phyloP scores from a whole-genome alignment of 2,329 filamentous ascomycete genomes.

The Aspergillus sp. region DNA sequence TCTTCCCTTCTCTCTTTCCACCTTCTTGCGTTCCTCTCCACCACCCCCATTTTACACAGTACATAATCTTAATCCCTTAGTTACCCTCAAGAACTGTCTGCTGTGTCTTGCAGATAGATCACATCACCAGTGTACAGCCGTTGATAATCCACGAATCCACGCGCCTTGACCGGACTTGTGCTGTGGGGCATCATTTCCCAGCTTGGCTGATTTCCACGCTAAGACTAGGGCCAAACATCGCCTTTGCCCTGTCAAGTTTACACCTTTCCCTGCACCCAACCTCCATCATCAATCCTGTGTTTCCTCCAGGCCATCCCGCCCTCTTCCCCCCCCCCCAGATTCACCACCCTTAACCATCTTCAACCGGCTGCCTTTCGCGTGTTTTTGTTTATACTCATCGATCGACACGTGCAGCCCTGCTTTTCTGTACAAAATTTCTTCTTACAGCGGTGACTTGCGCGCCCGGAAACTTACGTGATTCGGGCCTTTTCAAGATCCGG shows the following conservation, averaged over 20 bases:
- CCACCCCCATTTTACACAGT: slow-evolving; percentile 1
- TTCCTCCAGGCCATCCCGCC: slow-evolving; percentile 10
- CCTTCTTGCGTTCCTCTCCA: slow-evolving; percentile 9
- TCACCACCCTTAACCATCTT: slow-evolving; percentile 9
- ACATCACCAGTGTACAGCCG: slow-evolving; percentile 2
- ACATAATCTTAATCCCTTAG: background rate
- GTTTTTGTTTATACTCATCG: slow-evolving; percentile 14
- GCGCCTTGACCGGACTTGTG: slow-evolving; percentile 27
- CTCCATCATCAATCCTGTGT: slow-evolving; percentile 17
- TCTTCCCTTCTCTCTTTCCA: slow-evolving; percentile 5
- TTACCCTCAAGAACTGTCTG: background rate
- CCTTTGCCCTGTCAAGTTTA: slow-evolving; percentile 38
- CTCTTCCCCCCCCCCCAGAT: background rate
- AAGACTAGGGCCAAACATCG: slow-evolving; percentile 44
- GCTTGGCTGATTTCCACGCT: slow-evolving; percentile 38
- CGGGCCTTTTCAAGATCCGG: slow-evolving; percentile 25
- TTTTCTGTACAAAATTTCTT: background rate
- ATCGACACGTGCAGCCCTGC: background rate
- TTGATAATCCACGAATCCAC: slow-evolving; percentile 24
- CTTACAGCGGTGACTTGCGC: slow-evolving; percentile 6
- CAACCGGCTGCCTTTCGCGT: slow-evolving; percentile 19
- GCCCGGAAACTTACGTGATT: slow-evolving; percentile 19
- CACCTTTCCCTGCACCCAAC: slow-evolving; percentile 25
- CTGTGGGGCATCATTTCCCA: slow-evolving; percentile 39
- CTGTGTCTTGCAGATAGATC: slow-evolving; percentile 8